These are phyloP conservation scores for Podila horticola DNA, from an alignment of 192 early-diverging fungal genomes.

Conservation along the genomic window DNA sequence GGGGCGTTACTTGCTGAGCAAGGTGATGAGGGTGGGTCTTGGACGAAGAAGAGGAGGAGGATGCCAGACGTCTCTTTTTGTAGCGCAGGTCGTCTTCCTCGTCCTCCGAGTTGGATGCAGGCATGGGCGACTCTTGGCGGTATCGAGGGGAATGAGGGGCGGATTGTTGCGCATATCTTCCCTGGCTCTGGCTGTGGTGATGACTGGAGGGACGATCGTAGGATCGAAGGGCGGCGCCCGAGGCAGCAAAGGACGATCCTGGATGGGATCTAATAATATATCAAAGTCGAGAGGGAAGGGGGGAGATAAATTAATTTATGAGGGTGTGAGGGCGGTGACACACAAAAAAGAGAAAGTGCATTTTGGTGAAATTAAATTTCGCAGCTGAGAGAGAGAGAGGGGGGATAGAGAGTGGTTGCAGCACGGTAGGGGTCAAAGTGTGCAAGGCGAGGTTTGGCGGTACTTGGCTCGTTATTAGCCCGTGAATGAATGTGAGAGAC, in stretches of 20 bases:
- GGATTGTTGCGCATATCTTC: neutral
- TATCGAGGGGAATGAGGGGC: conserved; percentile 25
- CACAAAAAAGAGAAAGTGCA: conserved; percentile 3
- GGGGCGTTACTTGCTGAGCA: neutral
- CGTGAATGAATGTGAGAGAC: no score
- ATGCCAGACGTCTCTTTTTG: conserved; percentile 34
- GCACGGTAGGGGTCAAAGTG: no score
- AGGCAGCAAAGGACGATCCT: neutral
- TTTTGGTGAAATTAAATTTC: conserved; percentile 7
- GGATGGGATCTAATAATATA: neutral
- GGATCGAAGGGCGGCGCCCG: neutral
- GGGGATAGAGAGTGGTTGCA: no score
- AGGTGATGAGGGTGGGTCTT: neutral
- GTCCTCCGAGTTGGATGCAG: conserved; percentile 47
- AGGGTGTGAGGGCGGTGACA: neutral
- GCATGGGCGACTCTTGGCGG: conserved; percentile 51
- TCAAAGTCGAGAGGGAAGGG: no score
- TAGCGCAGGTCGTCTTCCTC: conserved; percentile 50
- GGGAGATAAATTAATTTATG: neutral
- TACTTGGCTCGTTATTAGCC: no score
- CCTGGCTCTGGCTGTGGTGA: neutral
- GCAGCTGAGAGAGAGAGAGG: neutral
- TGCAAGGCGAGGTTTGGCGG: no score
- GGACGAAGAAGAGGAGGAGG: conserved; percentile 11
- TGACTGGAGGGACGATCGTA: neutral